phyloP scores from a whole-genome alignment of 1,139 yeast species.

The Arxiozyma slooffiae region DNA sequence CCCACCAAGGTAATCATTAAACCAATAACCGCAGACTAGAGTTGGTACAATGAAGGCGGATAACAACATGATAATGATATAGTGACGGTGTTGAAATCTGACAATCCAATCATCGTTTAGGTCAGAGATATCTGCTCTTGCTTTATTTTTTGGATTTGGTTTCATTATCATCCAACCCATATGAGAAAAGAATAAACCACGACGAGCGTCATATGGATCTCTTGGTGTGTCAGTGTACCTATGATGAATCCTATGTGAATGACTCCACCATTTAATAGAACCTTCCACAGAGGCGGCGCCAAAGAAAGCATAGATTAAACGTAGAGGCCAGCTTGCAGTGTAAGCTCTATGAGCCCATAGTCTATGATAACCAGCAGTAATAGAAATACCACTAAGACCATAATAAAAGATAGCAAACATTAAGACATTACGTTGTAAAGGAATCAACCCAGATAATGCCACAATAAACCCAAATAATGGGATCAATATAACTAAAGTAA shows the following conservation, averaged over 20 bases:
- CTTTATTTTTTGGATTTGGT: conserved; percentile 91
- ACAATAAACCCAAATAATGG: conserved; percentile 56
- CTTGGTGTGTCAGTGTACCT: conserved; percentile 92
- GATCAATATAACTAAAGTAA: conserved; percentile 60
- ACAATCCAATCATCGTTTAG: conserved; percentile 85
- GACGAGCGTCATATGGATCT: conserved; percentile 96
- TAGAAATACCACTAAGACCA: conserved; percentile 69
- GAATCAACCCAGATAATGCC: conserved; percentile 40
- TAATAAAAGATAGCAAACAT: conserved; percentile 55
- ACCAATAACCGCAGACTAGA: conserved; percentile 62
- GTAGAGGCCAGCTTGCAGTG: conserved; percentile 61
- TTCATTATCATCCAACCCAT: conserved; percentile 94
- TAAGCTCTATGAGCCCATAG: conserved; percentile 85
- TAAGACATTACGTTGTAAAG: conserved; percentile 53
- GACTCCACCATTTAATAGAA: conserved; percentile 98
- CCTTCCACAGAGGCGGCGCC: conserved; percentile 97
- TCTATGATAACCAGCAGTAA: conserved; percentile 93
- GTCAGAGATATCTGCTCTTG: conserved; percentile 93
- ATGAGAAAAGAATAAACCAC: conserved; percentile 92
- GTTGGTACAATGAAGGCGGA: conserved; percentile 70
- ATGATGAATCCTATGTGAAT: conserved; percentile 94
- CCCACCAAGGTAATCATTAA: conserved; percentile 92
- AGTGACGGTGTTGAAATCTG: conserved; percentile 87
- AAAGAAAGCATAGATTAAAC: conserved; percentile 64
- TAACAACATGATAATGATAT: conserved; percentile 54